Base-by-base conservation (phyloP, 2,329 filamentous ascomycete species). In the Cladophialophora bantiana region DNA sequence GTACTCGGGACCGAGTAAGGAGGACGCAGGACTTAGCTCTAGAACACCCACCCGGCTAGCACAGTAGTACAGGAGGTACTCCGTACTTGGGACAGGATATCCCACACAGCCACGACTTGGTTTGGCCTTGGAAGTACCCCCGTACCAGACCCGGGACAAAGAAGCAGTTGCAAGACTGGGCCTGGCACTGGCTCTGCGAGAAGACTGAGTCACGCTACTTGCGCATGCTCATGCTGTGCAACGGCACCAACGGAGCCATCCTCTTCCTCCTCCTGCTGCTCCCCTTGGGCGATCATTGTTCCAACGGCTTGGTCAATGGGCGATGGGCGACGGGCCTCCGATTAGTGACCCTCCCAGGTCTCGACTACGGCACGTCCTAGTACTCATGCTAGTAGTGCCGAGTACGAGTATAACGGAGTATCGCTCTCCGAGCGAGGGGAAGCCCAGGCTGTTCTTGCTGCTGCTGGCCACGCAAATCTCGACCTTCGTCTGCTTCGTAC, bases 131-230 rank as follows among this genome's bases (percentile, higher is more conserved):
- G 26, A 26, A 26, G 26, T 26, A 26, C 26, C 26, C 26, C 26
- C 26, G 26, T 26, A 26, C 26, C 26, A 26, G 26, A 3, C 26
- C 26, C 3, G 26, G 26, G 26, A 26, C 26, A 26, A 26, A 26
- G 26, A 26, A 26, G 26, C 26, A 26, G 26, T 26, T 26, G 26
- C 26, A 26, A 3, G 26, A 26, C 26, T 26, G 26, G 45, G 26
- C 34, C 15, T 45, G 45, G 31, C 10, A 18, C 35, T 26, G 10
- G 18, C 38, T 18, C 4, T 61, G 59, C 45, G 59, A 52, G 59
- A 48, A 61, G 52, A 13, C 52, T 61, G 42, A 48, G 59, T 61
- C 59, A 61, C 59, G 59, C 59, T 61, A 61, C 59, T 32, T 7
- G 32, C 26, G 26, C 55, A 26, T 26, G 26, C 26, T 26, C 26